Evolutionary conservation across 2,329 filamentous ascomycete genomes (phyloP), one percentile per base, ranked within the genome.

Genomic region (Ciborinia camelliae): DNA sequence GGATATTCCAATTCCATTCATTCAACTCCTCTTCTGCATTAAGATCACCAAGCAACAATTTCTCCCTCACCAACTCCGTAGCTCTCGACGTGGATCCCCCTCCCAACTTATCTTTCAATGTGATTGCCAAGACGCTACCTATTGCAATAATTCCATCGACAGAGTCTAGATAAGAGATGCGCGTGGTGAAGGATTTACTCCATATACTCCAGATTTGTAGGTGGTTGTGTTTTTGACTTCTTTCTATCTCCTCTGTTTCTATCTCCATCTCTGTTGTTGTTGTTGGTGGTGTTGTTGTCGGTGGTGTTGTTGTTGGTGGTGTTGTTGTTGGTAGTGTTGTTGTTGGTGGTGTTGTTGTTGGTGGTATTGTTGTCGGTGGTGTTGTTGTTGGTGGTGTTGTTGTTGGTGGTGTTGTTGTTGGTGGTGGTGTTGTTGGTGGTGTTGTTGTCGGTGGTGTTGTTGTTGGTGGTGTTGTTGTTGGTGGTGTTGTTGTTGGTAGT

Each of bases 101-200:
- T 70, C 63, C 81, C 0, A 76, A 69, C 35, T 77, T 76, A 0
- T 80, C 79, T 4, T 75, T 73, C 62, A 86, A 71, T 32, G 79
- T 80, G 45, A 96, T 86, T 0, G 89, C 88, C 14, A 95, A 79
- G 0, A 95, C 89, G 2, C 85, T 90, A 0, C 91, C 91, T 1
- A 95, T 77, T 0, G 90, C 88, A 78, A 91, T 90, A 0, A 89
- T 85, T 9, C 87, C 85, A 3, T 85, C 80, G 0, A 95, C 85
- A 0, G 79, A 76, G 0, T 77, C 68, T 2, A 80, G 79, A 26
- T 81, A 72, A 5, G 89, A 92, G 2, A 93, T 71, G 15, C 78
- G 74, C 2, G 78, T 75, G 1, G 93, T 78, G 35, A 92, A 84
- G 0, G 77, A 73, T 1, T 80, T 80, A 0, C 86, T 85, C 90